Conservation (phyloP, 2,329 filamentous ascomycete genomes). For the Pezicula rhizophila region DNA sequence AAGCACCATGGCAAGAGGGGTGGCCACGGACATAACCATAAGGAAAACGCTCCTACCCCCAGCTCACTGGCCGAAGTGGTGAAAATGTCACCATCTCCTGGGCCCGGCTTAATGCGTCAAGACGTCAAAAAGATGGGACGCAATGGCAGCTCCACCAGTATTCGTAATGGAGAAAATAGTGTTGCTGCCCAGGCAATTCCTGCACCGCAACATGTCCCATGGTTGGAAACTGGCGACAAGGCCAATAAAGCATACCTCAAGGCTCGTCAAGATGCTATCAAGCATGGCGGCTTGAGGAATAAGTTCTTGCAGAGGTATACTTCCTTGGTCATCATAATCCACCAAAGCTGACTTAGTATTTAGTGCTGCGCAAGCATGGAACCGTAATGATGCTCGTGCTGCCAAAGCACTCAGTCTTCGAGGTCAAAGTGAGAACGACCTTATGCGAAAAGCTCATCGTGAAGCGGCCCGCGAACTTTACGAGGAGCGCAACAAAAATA, state of each 20-base stretch:
- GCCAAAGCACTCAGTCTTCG: slow-evolving; percentile 91
- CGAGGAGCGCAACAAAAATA: slow-evolving; percentile 81
- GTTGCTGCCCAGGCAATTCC: slow-evolving; percentile 77
- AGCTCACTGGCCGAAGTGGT: slow-evolving; percentile 90
- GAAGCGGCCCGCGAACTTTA: slow-evolving; percentile 90
- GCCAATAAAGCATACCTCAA: slow-evolving; percentile 94
- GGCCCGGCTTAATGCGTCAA: slow-evolving; percentile 52
- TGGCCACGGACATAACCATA: slow-evolving; percentile 66
- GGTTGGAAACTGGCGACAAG: slow-evolving; percentile 87
- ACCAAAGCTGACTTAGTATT: slow-evolving; percentile 4
- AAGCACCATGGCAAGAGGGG: slow-evolving; percentile 91
- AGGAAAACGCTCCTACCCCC: slow-evolving; percentile 56
- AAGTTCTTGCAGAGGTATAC: slow-evolving; percentile 88
- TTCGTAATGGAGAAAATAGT: slow-evolving; percentile 70
- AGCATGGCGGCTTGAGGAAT: slow-evolving; percentile 91
- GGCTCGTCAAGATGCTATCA: slow-evolving; percentile 90
- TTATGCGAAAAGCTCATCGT: slow-evolving; percentile 94
- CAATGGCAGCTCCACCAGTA: slow-evolving; percentile 59
- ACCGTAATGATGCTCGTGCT: slow-evolving; percentile 91
- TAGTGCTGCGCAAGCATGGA: slow-evolving; percentile 96
- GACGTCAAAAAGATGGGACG: slow-evolving; percentile 54
- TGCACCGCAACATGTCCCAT: slow-evolving; percentile 86
- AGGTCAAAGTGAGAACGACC: slow-evolving; percentile 91
- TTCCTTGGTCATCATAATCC: slow-evolving; percentile 5
- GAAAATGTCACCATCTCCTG: slow-evolving; percentile 88